These are phyloP conservation scores for Populus euphratica DNA, from an alignment of 345 rosid genomes.

Conservation along the genomic window DNA sequence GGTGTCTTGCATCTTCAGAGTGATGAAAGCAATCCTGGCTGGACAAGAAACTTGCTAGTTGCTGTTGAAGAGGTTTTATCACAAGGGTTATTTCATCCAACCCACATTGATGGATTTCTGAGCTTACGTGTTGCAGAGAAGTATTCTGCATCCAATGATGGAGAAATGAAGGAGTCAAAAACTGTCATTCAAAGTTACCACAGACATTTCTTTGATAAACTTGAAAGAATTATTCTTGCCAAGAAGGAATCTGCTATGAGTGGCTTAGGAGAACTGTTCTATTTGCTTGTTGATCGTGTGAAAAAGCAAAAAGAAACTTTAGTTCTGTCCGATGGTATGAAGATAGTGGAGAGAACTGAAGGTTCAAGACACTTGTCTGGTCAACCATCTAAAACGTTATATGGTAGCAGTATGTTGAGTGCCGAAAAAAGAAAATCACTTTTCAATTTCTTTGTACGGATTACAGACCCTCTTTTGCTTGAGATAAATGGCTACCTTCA, in stretches of 20 bases:
- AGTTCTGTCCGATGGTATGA: conserved; percentile 35
- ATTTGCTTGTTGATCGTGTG: conserved; percentile 55
- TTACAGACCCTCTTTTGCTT: conserved; percentile 68
- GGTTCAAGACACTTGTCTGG: conserved; percentile 32
- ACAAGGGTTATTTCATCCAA: conserved; percentile 69
- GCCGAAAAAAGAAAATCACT: conserved; percentile 63
- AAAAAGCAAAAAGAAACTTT: conserved; percentile 51
- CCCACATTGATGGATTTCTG: conserved; percentile 77
- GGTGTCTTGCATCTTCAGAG: conserved; percentile 37
- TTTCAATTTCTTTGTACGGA: conserved; percentile 72
- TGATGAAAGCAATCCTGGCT: conserved; percentile 25
- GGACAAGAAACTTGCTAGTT: conserved; percentile 36
- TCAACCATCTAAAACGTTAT: conserved; percentile 18
- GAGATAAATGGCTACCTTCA: conserved; percentile 49
- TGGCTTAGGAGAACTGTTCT: conserved; percentile 63
- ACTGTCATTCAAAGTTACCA: conserved; percentile 62
- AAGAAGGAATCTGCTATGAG: conserved; percentile 45
- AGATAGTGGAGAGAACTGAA: conserved; percentile 22
- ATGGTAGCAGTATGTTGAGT: conserved; percentile 37
- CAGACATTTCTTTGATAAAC: conserved; percentile 67
- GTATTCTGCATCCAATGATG: conserved; percentile 42
- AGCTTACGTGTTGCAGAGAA: conserved; percentile 49
- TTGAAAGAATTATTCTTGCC: conserved; percentile 40
- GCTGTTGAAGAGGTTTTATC: conserved; percentile 58
- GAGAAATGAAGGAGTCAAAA: conserved; percentile 35